Base-by-base conservation (phyloP, 1,284 basidiomycete species). In the Hypsizygus ulmarius region DNA sequence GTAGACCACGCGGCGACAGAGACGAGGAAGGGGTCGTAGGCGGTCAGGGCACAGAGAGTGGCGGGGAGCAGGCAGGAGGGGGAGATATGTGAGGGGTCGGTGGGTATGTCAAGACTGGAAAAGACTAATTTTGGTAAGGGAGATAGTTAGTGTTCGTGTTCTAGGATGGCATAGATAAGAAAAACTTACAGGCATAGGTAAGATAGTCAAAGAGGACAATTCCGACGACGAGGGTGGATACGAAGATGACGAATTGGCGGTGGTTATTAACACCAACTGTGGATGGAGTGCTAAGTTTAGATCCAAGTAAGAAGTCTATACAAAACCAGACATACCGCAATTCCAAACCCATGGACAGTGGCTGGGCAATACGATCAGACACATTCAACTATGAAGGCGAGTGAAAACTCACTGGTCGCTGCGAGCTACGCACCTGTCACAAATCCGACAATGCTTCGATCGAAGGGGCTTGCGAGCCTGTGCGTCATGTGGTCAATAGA, bases 341-440 rank as follows among this genome's bases (percentile, higher is more conserved):
- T 98, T 98, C 90, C 93, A 97, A n/a, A 98, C 86, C 96, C 96
- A 99, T 6, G 97, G 97, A 61, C 96, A 98, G 63, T 98, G 95
- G 60, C 91, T 94, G 18, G 50, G 11, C 6, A 50, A 30, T 39
- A 10, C 32, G 37, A 5, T 40, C 35, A 50, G 42, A 53, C 36
- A 56, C 47, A 38, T 45, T 29, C 9, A 19, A 21, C 4, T 27
- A 30, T 25, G 21, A 12, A 10, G 30, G 15, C 38, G 15, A 32
- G 21, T 41, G 16, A 34, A 12, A 12, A 74, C 89, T 66, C 63
- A 95, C 91, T 97, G 94, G 63, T 97, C 94, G 61, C 87, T 90
- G 41, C 91, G 77, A 5, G 89, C 91, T 12, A 95, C 79, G 62
- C 97, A 99, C 49, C 85, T 84, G 57, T 95, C 87, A 63, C 95